A percentile compares a stretch with the other conserved stretches of the same genome.
These are phyloP conservation scores for Lichenothelia convexa DNA, from an alignment of 495 filamentous ascomycete species.

Conservation along the genomic window DNA sequence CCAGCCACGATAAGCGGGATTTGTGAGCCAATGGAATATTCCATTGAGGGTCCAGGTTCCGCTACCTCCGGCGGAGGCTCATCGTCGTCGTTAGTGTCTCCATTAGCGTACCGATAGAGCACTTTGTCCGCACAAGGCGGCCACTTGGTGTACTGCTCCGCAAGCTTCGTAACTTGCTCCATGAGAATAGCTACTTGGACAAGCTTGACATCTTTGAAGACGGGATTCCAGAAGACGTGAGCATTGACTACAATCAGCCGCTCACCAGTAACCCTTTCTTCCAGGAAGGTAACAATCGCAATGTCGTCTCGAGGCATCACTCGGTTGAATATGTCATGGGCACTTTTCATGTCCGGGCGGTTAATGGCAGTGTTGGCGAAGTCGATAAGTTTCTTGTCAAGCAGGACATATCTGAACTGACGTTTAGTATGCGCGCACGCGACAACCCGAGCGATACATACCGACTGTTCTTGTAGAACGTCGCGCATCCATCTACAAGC, in stretches of 20 bases:
- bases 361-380: slow-evolving; percentile 85
- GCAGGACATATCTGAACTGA: slow-evolving; percentile 50
- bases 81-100: slow-evolving; percentile 32
- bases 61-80: slow-evolving; percentile 27
- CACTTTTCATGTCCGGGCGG: slow-evolving; percentile 82
- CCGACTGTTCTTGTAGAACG: slow-evolving; percentile 84
- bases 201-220: slow-evolving; percentile 78
- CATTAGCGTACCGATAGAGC: slow-evolving; percentile 43
- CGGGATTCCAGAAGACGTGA: slow-evolving; percentile 87
- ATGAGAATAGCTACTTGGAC: slow-evolving; percentile 88
- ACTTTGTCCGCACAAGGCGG: slow-evolving; percentile 65
- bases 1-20: slow-evolving; percentile 86
- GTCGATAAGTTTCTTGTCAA: slow-evolving; percentile 85
- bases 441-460: slow-evolving; percentile 7
- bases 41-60: slow-evolving; percentile 45
- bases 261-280: slow-evolving; percentile 71
- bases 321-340: slow-evolving; percentile 91
- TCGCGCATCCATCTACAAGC: slow-evolving; percentile 82
- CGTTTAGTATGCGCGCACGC: too few species aligned
- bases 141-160: slow-evolving; percentile 63
- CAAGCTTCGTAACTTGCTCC: slow-evolving; percentile 68
- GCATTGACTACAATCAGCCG: slow-evolving; percentile 83
- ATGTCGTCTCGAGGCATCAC: slow-evolving; percentile 97
- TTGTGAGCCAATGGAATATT: slow-evolving; percentile 66
- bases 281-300: slow-evolving; percentile 72